phyloP scores from a whole-genome alignment of 306 rosid species.

The Cyclanthera cordifolia region DNA sequence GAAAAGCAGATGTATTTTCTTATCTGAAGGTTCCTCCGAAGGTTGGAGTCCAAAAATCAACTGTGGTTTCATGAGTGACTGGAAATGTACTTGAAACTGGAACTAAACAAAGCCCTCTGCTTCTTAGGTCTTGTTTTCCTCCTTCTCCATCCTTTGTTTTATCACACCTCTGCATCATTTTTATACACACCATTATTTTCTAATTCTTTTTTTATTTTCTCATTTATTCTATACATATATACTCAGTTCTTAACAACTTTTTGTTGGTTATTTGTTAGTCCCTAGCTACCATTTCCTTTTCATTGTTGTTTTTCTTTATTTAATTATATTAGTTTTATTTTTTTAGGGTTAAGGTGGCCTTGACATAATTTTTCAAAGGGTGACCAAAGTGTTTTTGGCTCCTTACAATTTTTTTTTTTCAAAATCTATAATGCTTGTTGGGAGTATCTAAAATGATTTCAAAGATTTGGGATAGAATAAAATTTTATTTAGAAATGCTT shows the following conservation, averaged over 20 bases:
- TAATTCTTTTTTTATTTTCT: no score
- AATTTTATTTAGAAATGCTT: background rate
- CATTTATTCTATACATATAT: no score
- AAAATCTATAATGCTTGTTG: no score
- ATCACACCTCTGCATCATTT: constrained; percentile 40
- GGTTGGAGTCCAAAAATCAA: constrained; percentile 96
- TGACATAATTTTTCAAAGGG: background rate
- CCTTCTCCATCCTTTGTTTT: constrained; percentile 62
- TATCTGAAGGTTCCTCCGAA: constrained; percentile 78
- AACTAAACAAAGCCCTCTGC: constrained; percentile 88
- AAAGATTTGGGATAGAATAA: background rate
- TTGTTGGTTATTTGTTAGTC: no score
- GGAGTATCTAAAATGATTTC: background rate
- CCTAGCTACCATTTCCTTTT: no score
- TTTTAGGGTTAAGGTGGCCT: background rate
- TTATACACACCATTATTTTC: background rate
- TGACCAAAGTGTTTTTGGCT: background rate
- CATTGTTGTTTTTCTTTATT: no score
- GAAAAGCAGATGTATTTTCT: background rate
- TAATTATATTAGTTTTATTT: no score
- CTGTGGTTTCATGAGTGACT: constrained; percentile 69
- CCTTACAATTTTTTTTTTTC: no score
- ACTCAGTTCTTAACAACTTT: no score
- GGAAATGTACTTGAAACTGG: constrained; percentile 92
- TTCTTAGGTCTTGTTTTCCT: constrained; percentile 74